Base-by-base conservation (phyloP, 345 rosid species). In the Aurinia saxatilis region DNA sequence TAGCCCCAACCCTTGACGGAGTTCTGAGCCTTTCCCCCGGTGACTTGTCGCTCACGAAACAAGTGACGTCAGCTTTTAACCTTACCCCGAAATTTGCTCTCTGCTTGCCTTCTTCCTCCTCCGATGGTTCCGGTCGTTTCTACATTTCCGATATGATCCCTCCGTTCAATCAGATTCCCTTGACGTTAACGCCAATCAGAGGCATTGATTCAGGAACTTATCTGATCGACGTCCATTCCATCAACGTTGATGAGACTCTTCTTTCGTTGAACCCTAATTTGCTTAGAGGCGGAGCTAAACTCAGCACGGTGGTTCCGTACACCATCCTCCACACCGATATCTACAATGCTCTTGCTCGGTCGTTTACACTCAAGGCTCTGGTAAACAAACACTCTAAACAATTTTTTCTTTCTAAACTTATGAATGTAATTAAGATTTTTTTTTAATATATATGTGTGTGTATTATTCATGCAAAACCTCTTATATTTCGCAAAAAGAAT, bases 31-130 rank as follows among this genome's bases (percentile, higher is more conserved):
- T 71, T 29, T 39, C 70, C 23, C 64, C 58, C 8, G 25, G 30
- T 10, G 8, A 2, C n/a, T 63, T n/a, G 0, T 65, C 75, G 31
- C 55, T 63, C 38, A 7, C 46, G 40, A 48, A 14, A 8, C 75
- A 71, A 2, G 64, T 71, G 46, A 38, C 65, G 5, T 7, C 75
- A 10, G 46, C 19, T 29, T 38, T 47, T 33, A 49, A 5, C 13
- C 50, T 71, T 13, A 34, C 44, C n/a, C 69, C 59, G 0, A 71
- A 68, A 23, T 80, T 80, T n/a, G 72, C 84, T 45, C 53, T 84
- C 6, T 84, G 86, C 25, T 47, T 81, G 14, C 65, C 75, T 13
- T 74, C 84, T 8, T 57, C 37, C n/a, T n/a, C n/a, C n/a, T n/a
- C n/a, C n/a, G n/a, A n/a, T 33, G 57, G 51, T 0, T 8, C 47